phyloP scores from a whole-genome alignment of 495 filamentous ascomycete genomes.

The Evernia prunastri region DNA sequence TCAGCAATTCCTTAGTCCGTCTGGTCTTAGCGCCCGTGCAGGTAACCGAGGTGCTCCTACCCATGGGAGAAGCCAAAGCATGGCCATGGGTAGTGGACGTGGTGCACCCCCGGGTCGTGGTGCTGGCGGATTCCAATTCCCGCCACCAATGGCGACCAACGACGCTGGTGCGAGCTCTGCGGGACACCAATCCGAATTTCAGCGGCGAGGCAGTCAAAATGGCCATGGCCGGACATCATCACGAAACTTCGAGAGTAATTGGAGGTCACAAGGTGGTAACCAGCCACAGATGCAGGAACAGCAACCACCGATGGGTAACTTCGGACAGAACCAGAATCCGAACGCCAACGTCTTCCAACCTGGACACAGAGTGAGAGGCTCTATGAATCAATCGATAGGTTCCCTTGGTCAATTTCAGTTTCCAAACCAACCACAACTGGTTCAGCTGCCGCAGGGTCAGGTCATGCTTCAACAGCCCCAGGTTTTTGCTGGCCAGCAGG shows the following conservation, averaged over 20 bases:
- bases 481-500: slow-evolving; percentile 74
- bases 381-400: slow-evolving; percentile 80
- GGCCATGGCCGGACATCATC: slow-evolving; percentile 74
- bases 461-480: slow-evolving; percentile 65
- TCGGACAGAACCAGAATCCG: slow-evolving; percentile 54
- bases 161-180: slow-evolving; percentile 48
- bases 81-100: slow-evolving; percentile 57
- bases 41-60: slow-evolving; percentile 44
- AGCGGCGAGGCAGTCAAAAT: slow-evolving; percentile 60
- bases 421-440: slow-evolving; percentile 79
- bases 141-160: slow-evolving; percentile 45
- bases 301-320: slow-evolving; percentile 54
- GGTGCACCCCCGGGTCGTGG: slow-evolving; percentile 49
- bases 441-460: slow-evolving; percentile 77
- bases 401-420: slow-evolving; percentile 87
- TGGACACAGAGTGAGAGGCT: slow-evolving; percentile 77
- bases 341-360: slow-evolving; percentile 71
- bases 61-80: slow-evolving; percentile 64
- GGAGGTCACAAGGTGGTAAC: slow-evolving; percentile 79
- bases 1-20: slow-evolving; percentile 16
- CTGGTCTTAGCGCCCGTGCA: slow-evolving; percentile 31
- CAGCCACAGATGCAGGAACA: slow-evolving; percentile 48
- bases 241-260: slow-evolving; percentile 95
- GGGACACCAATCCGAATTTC: slow-evolving; percentile 53
- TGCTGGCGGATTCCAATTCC: slow-evolving; percentile 65